Conservation (phyloP, 1,284 basidiomycete species). For the Cutaneotrichosporon dermatis region DNA sequence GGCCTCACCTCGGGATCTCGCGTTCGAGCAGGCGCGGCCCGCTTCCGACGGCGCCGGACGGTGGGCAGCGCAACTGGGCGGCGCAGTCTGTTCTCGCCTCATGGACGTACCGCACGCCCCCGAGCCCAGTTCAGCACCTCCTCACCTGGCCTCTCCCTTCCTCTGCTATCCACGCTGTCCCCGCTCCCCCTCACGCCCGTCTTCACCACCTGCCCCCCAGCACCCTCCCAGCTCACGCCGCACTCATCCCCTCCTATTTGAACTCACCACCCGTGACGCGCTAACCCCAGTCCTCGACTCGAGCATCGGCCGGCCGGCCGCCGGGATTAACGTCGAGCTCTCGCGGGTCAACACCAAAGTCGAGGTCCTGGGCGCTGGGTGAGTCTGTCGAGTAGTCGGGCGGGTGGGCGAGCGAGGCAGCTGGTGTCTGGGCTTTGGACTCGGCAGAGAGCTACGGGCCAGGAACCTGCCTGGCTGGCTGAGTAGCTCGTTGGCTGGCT, state of each 20-base stretch:
- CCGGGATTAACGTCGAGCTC: constrained; percentile 9
- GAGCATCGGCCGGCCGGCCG: constrained; percentile 72
- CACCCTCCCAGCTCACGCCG: not conserved
- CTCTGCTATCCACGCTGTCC: not conserved
- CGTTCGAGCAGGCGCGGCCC: not conserved
- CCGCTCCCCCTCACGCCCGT: not conserved
- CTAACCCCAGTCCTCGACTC: constrained; percentile 70
- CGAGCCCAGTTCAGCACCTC: too few relatives aligned
- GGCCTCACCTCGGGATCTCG: not conserved
- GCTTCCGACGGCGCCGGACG: not conserved
- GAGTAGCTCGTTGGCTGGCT: too few relatives aligned
- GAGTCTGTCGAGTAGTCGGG: constrained; percentile 16
- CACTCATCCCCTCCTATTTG: not conserved
- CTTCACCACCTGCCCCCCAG: not conserved
- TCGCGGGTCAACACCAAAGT: constrained; percentile 37
- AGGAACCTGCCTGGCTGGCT: too few relatives aligned
- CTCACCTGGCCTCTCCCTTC: not conserved
- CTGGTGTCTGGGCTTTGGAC: too few relatives aligned
- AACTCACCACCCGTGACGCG: too few relatives aligned
- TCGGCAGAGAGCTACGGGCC: too few relatives aligned
- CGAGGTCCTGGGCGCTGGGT: constrained; percentile 61
- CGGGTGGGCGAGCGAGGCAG: too few relatives aligned
- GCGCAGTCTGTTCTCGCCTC: too few relatives aligned
- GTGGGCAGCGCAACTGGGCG: too few relatives aligned
- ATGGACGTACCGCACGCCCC: too few relatives aligned